Base-by-base conservation (phyloP, 2,329 filamentous ascomycete genomes). In the Penicillium sp. region DNA sequence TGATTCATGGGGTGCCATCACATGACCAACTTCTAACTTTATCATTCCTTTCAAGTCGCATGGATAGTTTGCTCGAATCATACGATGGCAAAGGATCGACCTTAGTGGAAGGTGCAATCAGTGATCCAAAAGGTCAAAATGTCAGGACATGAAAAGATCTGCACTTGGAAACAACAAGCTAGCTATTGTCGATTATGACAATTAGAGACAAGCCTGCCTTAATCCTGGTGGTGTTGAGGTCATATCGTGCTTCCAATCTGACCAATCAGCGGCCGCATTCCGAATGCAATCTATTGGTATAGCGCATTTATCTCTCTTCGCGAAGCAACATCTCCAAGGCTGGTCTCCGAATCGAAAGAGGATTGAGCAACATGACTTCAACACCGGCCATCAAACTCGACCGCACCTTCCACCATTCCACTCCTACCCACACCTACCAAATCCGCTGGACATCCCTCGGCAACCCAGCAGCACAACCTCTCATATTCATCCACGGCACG, bases 401-500 rank as follows among this genome's bases (percentile, higher is more conserved):
- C 5, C 43, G 59, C 53, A 74, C 55, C 17, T 79, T 79, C 59
- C 25, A 64, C 34, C 66, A 77, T 58, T 48, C 66, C 25, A 73
- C 58, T 2, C 17, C 66, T 5, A 71, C 70, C 3, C 69, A 74
- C 22, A 61, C 54, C 12, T 75, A 69, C 28, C 5, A 51, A 4
- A 69, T 76, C 34, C 70, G 63, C 59, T 78, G 73, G 72, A 72
- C 64, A 1, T 72, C 72, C 0, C 45, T 81, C 0, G 78, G 78
- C 7, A 37, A 69, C 3, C n/a, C 62, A 3, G 37, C 47, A 0
- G 57, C 53, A 0, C 75, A 72, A 17, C 76, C 78, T 0, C 57
- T 80, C 0, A 64, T 82, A 12, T 81, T 82, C 39, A 66, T 82
- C 8, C 80, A 82, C 58, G 80, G 80, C 54, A 82, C 80, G 0